phyloP scores from a whole-genome alignment of 106 monocot genomes.

The Apostasia ramifera region DNA sequence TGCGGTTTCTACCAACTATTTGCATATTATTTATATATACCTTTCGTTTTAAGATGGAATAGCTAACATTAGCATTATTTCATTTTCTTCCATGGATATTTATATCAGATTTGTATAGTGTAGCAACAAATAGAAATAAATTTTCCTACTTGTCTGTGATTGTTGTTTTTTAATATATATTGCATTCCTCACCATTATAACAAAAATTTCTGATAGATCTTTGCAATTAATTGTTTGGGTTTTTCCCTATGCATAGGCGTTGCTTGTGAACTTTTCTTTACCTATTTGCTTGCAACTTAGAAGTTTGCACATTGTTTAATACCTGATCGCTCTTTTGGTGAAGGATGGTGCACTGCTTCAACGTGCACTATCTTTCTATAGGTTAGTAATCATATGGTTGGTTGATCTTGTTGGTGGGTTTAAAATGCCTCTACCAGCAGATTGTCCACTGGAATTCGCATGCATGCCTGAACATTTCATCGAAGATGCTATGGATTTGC shows the following conservation, averaged over 20 bases:
- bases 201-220: not conserved
- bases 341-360: constrained; percentile 93
- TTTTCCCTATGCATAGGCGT: not conserved
- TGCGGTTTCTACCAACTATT: too few relatives aligned
- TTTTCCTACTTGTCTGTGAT: too few relatives aligned
- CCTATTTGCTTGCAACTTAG: not conserved
- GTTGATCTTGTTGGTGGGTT: constrained; percentile 78
- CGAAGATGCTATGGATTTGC: constrained; percentile 94
- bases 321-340: constrained; percentile 18
- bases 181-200: too few relatives aligned
- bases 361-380: constrained; percentile 83
- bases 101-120: too few relatives aligned
- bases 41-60: too few relatives aligned
- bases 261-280: not conserved
- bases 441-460: constrained; percentile 87
- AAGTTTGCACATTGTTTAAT: not conserved
- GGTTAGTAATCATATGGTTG: constrained; percentile 80
- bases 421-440: constrained; percentile 84
- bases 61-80: too few relatives aligned
- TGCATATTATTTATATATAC: too few relatives aligned
- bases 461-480: constrained; percentile 97
- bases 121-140: too few relatives aligned
- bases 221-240: not conserved
- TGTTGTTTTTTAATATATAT: too few relatives aligned
- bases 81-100: too few relatives aligned